These are phyloP conservation scores for Ploettnerulaceae sp. DNA, from an alignment of 2,329 filamentous ascomycete genomes.

Conservation along the genomic window DNA sequence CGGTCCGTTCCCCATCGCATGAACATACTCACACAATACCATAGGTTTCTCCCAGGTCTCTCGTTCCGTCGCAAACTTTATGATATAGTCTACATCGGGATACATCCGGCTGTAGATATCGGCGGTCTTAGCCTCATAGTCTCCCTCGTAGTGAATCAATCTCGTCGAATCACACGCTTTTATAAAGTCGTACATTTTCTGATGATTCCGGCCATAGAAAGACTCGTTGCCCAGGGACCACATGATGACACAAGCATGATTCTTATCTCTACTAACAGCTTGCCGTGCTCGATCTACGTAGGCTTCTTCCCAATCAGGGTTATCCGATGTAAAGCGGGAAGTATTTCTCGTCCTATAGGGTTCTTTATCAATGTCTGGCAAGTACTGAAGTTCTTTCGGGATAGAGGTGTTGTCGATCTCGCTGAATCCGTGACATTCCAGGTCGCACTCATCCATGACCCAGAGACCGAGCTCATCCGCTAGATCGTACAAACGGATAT, in stretches of 20 bases:
- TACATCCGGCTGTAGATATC: conserved; percentile 57
- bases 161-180: conserved; percentile 46
- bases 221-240: conserved; percentile 57
- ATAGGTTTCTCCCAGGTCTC: conserved; percentile 32
- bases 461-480: conserved; percentile 60
- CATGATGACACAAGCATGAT: conserved; percentile 51
- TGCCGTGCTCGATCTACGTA: conserved; percentile 54
- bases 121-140: conserved; percentile 44
- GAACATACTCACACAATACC: conserved; percentile 36
- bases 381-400: conserved; percentile 32
- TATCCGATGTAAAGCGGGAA: conserved; percentile 46
- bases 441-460: conserved; percentile 54
- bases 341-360: conserved; percentile 43
- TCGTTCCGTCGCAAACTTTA: conserved; percentile 12
- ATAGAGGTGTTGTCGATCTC: conserved; percentile 32
- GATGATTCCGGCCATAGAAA: conserved; percentile 52
- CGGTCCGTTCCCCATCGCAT: conserved; percentile 56
- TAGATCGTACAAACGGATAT: conserved; percentile 55
- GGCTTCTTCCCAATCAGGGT: conserved; percentile 45
- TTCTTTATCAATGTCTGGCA: conserved; percentile 42
- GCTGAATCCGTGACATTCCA: conserved; percentile 50
- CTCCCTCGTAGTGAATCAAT: conserved; percentile 53
- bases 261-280: conserved; percentile 50
- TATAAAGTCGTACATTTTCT: conserved; percentile 51
- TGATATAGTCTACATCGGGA: conserved; percentile 37